These are phyloP conservation scores for Globisporangium canariense DNA, from an alignment of 352 stramenopile genomes.

Conservation along the genomic window DNA sequence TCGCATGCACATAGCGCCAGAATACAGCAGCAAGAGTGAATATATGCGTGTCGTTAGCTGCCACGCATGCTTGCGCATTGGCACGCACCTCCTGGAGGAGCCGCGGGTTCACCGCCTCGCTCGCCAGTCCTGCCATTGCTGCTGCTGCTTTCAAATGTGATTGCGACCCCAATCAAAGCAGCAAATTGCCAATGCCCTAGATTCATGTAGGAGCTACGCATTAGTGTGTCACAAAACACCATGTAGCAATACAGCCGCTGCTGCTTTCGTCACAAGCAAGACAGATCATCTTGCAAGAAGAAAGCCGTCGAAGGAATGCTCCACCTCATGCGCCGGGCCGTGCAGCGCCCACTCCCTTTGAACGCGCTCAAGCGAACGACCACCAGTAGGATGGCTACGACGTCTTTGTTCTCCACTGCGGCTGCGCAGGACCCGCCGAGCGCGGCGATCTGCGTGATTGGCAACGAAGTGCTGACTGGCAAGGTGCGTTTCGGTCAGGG, in stretches of 20 bases:
- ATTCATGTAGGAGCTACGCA: background rate
- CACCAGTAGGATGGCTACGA: background rate
- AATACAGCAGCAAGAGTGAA: too few species aligned
- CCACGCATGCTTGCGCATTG: background rate
- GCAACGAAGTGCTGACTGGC: constrained; percentile 80
- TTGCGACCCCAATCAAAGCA: background rate
- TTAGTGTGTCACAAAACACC: background rate
- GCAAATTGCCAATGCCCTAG: background rate
- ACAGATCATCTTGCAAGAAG: background rate
- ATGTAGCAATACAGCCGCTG: background rate
- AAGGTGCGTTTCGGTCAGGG: constrained; percentile 42
- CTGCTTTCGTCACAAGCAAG: background rate
- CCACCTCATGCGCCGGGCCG: constrained; percentile 8
- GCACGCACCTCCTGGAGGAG: constrained; percentile 55
- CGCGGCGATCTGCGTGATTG: constrained; percentile 78
- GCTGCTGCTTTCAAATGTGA: background rate
- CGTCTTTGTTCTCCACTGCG: constrained; percentile 3
- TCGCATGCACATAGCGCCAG: background rate
- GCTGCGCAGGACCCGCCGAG: constrained; percentile 26
- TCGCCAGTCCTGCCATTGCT: constrained; percentile 18
- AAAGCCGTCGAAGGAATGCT: constrained; percentile 14
- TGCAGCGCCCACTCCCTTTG: constrained; percentile 4
- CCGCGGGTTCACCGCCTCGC: constrained; percentile 49
- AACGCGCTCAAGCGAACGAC: background rate
- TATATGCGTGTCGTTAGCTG: too few species aligned